Conservation (phyloP, 2,329 filamentous ascomycete genomes). For the Penicillium occitanis region DNA sequence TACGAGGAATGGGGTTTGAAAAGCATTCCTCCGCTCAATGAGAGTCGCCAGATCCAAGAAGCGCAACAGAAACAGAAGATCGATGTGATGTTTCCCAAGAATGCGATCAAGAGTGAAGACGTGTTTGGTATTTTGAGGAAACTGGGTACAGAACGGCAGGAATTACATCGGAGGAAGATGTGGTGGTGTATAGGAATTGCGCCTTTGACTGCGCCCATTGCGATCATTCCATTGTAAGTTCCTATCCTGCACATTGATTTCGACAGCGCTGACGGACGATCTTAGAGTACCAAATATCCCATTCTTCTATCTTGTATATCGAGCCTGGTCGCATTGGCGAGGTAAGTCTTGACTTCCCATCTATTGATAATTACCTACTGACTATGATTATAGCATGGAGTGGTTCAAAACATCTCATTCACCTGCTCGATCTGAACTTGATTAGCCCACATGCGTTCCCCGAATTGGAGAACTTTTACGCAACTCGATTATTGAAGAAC, state of each 20-base stretch:
- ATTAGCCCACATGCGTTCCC: constrained; percentile 65
- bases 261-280: constrained; percentile 4
- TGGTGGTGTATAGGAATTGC: constrained; percentile 79
- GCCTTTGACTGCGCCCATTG: constrained; percentile 80
- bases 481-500: constrained; percentile 37
- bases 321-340: constrained; percentile 86
- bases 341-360: constrained; percentile 40
- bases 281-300: constrained; percentile 82
- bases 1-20: constrained; percentile 98
- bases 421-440: constrained; percentile 72
- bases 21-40: constrained; percentile 79
- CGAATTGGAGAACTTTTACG: constrained; percentile 73
- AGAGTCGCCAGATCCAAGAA: constrained; percentile 63
- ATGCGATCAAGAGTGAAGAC: constrained; percentile 63
- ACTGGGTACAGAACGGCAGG: constrained; percentile 77
- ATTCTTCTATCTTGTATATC: constrained; percentile 92
- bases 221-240: constrained; percentile 74
- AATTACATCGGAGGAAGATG: constrained; percentile 72
- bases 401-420: constrained; percentile 81
- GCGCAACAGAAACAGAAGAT: constrained; percentile 68
- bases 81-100: constrained; percentile 65
- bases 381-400: constrained; percentile 59
- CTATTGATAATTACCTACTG: neutral
- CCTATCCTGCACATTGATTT: neutral
- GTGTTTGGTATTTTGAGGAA: constrained; percentile 65